Base-by-base conservation (phyloP, 2,329 filamentous ascomycete species). In the Aspergillus phoenicis region DNA sequence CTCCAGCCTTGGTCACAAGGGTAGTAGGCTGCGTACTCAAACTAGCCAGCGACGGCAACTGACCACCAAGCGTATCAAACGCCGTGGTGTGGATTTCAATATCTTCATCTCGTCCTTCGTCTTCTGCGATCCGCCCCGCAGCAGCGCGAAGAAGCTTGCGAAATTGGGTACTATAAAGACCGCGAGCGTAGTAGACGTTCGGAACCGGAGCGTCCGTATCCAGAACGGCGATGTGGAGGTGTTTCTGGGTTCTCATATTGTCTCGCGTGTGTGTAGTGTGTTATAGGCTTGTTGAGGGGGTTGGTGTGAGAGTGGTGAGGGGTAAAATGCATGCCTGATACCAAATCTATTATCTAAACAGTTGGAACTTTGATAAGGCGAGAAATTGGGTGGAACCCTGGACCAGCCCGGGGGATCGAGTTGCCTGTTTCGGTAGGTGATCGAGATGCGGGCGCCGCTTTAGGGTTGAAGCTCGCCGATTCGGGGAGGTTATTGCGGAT, bases 111-210 rank as follows among this genome's bases (percentile, higher is more conserved):
- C 38, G 22, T 71, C 70, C 13, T 54, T 30, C 22, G 70, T 70
- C 22, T 6, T 13, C 43, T 24, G 20, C 5, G 10, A 75, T 53
- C 5, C 73, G 70, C 8, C 60, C 49, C 1, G 75, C 70, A 1
- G 75, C 75, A 36, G 66, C 56, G 60, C 71, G 67, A 2, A 77
- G 71, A 1, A 77, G 67, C 3, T 52, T 53, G 2, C 71, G 68
- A 62, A 77, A 77, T 39, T 74, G 73, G 4, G 75, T 71, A 52
- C 73, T 76, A 63, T 74, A 77, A 43, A 76, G 65, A 52, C 75
- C 75, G 5, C 71, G 73, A 15, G 67, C 56, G 17, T 61, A 60
- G 60, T 75, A 76, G 58, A 77, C 69, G 26, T 66, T 56, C 10
- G 68, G 69, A 13, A 73, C 72, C 20, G 75, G 75, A 20, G 74